Evolutionary conservation across 192 early-diverging fungal species (phyloP), one percentile per base, ranked within the genome.

Genomic region (Phlyctochytrium arcticum): DNA sequence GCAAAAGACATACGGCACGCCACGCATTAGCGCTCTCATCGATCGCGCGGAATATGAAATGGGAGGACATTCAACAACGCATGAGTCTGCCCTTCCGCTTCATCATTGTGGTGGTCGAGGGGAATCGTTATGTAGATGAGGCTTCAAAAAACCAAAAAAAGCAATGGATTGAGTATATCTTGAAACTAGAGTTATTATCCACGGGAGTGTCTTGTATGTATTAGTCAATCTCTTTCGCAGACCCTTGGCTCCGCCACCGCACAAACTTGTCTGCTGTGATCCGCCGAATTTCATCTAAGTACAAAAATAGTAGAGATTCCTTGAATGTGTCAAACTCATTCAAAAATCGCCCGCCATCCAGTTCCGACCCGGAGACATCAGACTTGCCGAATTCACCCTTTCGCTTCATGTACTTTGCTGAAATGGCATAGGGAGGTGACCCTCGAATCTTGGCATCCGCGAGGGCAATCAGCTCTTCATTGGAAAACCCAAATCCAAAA

Each of bases 401-500:
- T 4, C 60, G 37, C 2, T 47, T 49, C 15, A 17, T 15, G 23
- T 67, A 68, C 0, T 65, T 54, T 17, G 69, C 67, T 17, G 66
- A 77, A 1, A 85, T 75, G 33, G 69, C 72, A 69, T 78, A 82
- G 29, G 85, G 81, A 19, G 50, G 50, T 30, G 29, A 17, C 17
- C 50, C 50, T 17, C 15, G 19, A 4, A 79, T 64, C 1, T 71
- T 69, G 8, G 58, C 56, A 49, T 64, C 54, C 19, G 73, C 79
- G 59, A 79, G 65, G 5, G 68, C 64, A 4, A 75, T 60, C 29
- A 80, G 48, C n/a, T 83, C 75, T 10, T 79, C 73, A 27, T 72
- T 57, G 7, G 72, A 62, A 44, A 79, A 68, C 61, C 81, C 83
- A 68, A 83, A 82, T 15, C 68, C 67, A 56, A 78, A 86, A 19